These are phyloP conservation scores for Hanseniaspora uvarum DNA, from an alignment of 1,139 yeast species.

Conservation along the genomic window DNA sequence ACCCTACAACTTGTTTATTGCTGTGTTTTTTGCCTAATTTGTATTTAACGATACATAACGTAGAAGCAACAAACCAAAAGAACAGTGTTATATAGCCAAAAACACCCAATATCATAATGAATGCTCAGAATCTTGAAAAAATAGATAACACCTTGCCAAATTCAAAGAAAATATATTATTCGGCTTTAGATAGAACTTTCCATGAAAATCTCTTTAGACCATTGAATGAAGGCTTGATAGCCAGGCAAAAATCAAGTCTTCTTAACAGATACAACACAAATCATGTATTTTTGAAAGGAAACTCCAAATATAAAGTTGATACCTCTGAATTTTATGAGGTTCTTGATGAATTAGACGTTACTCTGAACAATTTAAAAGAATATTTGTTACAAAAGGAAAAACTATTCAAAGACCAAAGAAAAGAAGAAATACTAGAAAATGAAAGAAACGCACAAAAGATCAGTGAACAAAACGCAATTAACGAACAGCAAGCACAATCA, in stretches of 20 bases:
- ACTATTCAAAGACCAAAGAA: slow-evolving; percentile 2
- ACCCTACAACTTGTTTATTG: too few species aligned
- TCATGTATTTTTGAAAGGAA: neutral
- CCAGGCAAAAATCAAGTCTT: slow-evolving; percentile 11
- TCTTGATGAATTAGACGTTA: slow-evolving; percentile 7
- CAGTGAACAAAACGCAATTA: neutral
- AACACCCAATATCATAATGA: neutral
- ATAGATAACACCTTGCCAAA: slow-evolving; percentile 8
- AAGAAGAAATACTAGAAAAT: slow-evolving; percentile 9
- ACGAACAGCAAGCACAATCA: neutral
- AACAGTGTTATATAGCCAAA: neutral
- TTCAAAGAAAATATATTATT: slow-evolving; percentile 13
- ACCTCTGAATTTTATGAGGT: slow-evolving; percentile 11
- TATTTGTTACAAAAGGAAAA: neutral
- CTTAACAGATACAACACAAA: slow-evolving; percentile 12
- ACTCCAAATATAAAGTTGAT: neutral
- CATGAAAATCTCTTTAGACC: slow-evolving; percentile 16
- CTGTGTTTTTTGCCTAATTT: too few species aligned
- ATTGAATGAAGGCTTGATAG: slow-evolving; percentile 2
- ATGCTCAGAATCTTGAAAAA: neutral
- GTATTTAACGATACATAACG: too few species aligned
- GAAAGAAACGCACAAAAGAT: neutral
- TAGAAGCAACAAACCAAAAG: too few species aligned
- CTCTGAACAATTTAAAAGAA: slow-evolving; percentile 6
- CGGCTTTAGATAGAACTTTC: slow-evolving; percentile 5